phyloP scores from a whole-genome alignment of 345 rosid genomes.

The Sisymbrium irio region DNA sequence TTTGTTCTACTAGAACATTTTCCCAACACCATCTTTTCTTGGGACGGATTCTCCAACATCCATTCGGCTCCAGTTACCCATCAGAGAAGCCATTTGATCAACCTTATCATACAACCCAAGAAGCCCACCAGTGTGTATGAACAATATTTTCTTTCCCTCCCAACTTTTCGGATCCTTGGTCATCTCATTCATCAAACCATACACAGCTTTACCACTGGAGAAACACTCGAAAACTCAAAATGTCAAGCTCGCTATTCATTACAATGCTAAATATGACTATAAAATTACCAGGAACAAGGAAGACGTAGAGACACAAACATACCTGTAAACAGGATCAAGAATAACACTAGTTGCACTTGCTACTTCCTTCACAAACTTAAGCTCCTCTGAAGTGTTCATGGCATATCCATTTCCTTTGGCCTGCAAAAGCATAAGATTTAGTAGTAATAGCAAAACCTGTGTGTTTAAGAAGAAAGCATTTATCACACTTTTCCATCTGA shows the following conservation, averaged over 20 bases:
- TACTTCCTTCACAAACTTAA: constrained; percentile 72
- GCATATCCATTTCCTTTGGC: constrained; percentile 94
- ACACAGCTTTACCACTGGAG: constrained; percentile 84
- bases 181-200: constrained; percentile 75
- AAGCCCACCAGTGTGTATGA: constrained; percentile 86
- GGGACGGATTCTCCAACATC: constrained; percentile 75
- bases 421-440: constrained; percentile 35
- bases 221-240: background rate
- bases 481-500: background rate
- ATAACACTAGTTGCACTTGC: constrained; percentile 75
- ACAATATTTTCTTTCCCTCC: constrained; percentile 80
- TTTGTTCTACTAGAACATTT: constrained; percentile 59
- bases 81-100: constrained; percentile 61
- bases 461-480: background rate
- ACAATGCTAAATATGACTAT: background rate
- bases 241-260: constrained; percentile 12
- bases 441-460: background rate
- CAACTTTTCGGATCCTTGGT: constrained; percentile 63
- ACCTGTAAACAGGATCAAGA: constrained; percentile 97
- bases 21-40: constrained; percentile 65
- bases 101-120: constrained; percentile 80
- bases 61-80: constrained; percentile 70
- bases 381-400: constrained; percentile 72
- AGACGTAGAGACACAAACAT: background rate
- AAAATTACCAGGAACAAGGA: background rate